phyloP scores from a whole-genome alignment of 2,329 filamentous ascomycete species.

The Scleromitrula shiraiana region DNA sequence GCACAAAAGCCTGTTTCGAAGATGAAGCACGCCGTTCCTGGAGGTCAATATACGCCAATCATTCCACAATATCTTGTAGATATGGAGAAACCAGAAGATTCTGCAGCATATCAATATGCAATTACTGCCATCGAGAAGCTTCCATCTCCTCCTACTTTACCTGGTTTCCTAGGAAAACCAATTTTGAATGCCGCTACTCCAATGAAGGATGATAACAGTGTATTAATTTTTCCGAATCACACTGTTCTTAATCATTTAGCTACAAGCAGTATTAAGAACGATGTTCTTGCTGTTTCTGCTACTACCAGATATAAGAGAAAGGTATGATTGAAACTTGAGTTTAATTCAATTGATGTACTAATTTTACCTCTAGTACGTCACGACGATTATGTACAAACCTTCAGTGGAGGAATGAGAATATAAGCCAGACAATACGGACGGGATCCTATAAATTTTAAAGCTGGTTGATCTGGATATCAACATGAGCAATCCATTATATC shows the following conservation, averaged over 20 bases:
- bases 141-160: conserved; percentile 76
- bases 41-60: conserved; percentile 57
- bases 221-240: conserved; percentile 93
- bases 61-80: conserved; percentile 83
- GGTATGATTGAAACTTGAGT: conserved; percentile 40
- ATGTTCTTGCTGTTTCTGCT: conserved; percentile 87
- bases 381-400: conserved; percentile 95
- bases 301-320: conserved; percentile 98
- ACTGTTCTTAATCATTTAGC: conserved; percentile 94
- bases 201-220: conserved; percentile 97
- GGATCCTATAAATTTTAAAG: conserved; percentile 2
- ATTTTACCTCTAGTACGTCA: conserved; percentile 68
- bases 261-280: conserved; percentile 96
- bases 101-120: conserved; percentile 64
- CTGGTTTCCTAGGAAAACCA: conserved; percentile 86
- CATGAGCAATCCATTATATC: neutral
- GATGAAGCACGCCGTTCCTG: conserved; percentile 48
- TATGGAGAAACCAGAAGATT: conserved; percentile 78
- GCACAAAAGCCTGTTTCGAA: conserved; percentile 34
- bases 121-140: conserved; percentile 68
- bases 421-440: neutral
- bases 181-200: conserved; percentile 86
- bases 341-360: conserved; percentile 1
- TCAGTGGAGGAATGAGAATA: conserved; percentile 39
- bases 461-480: conserved; percentile 8